Conservation (phyloP, 768 basidiomycete species). For the Pholiota conissans region DNA sequence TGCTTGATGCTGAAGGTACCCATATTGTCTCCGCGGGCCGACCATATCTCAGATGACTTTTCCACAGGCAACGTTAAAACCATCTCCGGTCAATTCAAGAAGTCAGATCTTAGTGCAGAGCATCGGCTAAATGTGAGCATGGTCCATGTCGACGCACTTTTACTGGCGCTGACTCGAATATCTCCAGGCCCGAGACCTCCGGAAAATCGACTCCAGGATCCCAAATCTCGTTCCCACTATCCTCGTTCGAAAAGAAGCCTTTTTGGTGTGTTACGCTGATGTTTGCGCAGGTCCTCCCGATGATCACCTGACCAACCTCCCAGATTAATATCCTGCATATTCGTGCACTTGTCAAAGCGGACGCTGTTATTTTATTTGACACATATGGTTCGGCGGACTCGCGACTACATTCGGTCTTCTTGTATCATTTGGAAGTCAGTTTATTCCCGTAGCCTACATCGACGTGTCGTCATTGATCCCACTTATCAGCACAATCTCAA, state of each 20-base stretch:
- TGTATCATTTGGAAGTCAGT: conserved; percentile 82
- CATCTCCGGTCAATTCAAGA: conserved; percentile 88
- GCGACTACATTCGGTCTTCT: conserved; percentile 79
- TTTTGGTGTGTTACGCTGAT: conserved; percentile 65
- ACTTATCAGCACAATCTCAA: conserved; percentile 77
- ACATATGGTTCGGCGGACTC: conserved; percentile 88
- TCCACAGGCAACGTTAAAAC: conserved; percentile 77
- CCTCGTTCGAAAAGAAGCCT: conserved; percentile 82
- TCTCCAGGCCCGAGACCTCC: conserved; percentile 84
- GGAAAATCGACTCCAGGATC: conserved; percentile 93
- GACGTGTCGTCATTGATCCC: not conserved
- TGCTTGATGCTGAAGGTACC: conserved; percentile 81
- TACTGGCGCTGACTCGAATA: not conserved
- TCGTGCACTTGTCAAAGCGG: conserved; percentile 91
- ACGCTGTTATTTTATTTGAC: conserved; percentile 90
- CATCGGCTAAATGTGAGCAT: conserved; percentile 84
- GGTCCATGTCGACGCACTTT: conserved; percentile 11
- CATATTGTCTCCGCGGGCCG: conserved; percentile 17
- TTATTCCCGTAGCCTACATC: not conserved
- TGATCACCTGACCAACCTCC: conserved; percentile 11
- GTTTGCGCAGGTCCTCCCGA: conserved; percentile 1
- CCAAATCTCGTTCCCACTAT: conserved; percentile 96
- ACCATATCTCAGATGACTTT: conserved; percentile 17
- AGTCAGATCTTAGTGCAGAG: conserved; percentile 83
- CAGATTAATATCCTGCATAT: conserved; percentile 95